phyloP scores from a whole-genome alignment of 2,329 filamentous ascomycete species.

The Microcera coccophila region DNA sequence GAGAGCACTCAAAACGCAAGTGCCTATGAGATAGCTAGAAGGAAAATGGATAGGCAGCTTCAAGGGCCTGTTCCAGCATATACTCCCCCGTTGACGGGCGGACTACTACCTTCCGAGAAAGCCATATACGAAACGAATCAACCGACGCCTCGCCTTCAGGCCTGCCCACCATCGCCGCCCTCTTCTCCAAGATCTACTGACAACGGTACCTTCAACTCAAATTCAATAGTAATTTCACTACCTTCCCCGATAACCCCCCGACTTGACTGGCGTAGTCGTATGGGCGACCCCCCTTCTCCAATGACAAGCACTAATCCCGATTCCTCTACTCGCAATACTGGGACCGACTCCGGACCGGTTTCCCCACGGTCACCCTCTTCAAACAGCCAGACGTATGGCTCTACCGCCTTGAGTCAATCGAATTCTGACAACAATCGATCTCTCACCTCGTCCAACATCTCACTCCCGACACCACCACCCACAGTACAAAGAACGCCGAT shows the following conservation, averaged over 20 bases:
- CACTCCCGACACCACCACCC: constrained; percentile 4
- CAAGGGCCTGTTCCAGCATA: constrained; percentile 50
- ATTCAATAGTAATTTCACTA: constrained; percentile 39
- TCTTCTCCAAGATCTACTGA: constrained; percentile 17
- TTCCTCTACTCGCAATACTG: constrained; percentile 11
- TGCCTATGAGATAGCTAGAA: constrained; percentile 49
- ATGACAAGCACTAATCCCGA: constrained; percentile 31
- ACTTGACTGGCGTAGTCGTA: constrained; percentile 40
- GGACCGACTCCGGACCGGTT: constrained; percentile 11
- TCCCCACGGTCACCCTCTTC: constrained; percentile 15
- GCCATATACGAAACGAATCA: constrained; percentile 14
- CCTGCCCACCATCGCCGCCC: constrained; percentile 17
- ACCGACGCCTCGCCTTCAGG: constrained; percentile 16
- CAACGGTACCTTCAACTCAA: constrained; percentile 23
- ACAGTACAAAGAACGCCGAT: constrained; percentile 48
- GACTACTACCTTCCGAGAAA: constrained; percentile 30
- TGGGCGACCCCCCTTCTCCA: constrained; percentile 41
- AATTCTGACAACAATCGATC: constrained; percentile 8
- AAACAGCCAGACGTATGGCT: constrained; percentile 10
- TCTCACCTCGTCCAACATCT: constrained; percentile 3
- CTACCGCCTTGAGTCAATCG: constrained; percentile 5
- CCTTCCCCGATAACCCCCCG: constrained; percentile 49
- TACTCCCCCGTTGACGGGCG: constrained; percentile 36
- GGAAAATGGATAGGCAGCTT: constrained; percentile 50
- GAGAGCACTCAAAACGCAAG: constrained; percentile 39